Evolutionary conservation across 768 basidiomycete species (phyloP), one percentile per base, ranked within the genome.

Genomic region (Lactarius quietus): DNA sequence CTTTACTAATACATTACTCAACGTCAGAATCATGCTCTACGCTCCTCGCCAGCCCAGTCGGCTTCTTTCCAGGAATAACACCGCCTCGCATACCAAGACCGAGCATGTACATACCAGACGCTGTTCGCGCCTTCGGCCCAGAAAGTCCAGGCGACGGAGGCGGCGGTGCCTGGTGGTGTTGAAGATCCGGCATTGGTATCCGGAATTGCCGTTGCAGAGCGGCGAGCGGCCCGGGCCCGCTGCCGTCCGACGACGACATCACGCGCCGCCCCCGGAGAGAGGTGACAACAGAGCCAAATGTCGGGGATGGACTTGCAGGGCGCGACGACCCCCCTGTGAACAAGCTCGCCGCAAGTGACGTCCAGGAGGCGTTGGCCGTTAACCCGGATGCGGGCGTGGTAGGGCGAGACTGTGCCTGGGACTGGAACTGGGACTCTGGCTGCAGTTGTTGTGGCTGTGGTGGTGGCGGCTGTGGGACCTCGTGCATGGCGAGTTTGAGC

Each of bases 261-360:
- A 81, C 76, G 57, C 82, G 85, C n/a, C 82, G 78, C 26, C 84
- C 72, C 20, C 83, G 78, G 3, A 87, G 87, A 14, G 81, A 83
- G 1, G 87, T 88, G 81, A 91, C 88, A 43, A 89, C 82, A 38
- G 83, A 77, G 15, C 89, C 89, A 70, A 91, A 91, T 35, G 87
- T 90, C n/a, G 79, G 76, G 5, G 74, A 72, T 48, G 80, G 80
- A 68, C 75, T 83, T 41, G 76, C 74, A 51, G 80, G 78, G 45
- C 77, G 77, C 1, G 80, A 71, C 1, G 77, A 70, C 31, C 29
- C 58, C 26, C 54, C 64, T 72, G 53, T 67, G 60, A 85, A 76
- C 33, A 89, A 78, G 73, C 83, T 82, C 0, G 84, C 80, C 8
- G 86, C 79, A 87, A 89, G 89, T 0, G 83, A 76, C 1, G 79